Conservation (phyloP, 106 monocot genomes). For the Narthecium ossifragum region DNA sequence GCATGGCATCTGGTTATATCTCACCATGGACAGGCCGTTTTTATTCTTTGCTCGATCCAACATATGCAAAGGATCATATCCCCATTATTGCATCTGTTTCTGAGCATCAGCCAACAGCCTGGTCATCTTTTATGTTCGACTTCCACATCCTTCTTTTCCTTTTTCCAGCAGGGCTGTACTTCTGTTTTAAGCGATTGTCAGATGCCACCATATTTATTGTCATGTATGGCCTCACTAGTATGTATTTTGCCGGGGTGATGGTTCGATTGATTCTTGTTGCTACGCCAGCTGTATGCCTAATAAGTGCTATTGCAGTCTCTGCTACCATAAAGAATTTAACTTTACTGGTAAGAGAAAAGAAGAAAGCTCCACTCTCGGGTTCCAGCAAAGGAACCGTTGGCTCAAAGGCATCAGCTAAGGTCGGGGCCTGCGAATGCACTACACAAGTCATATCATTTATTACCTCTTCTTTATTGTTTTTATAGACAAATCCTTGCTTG, state of each 20-base stretch:
- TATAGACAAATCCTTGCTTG: background rate
- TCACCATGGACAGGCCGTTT: constrained; percentile 84
- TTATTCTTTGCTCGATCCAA: constrained; percentile 81
- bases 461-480: background rate
- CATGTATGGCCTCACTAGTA: constrained; percentile 83
- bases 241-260: constrained; percentile 91
- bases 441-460: background rate
- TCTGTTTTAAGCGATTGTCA: constrained; percentile 72
- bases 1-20: constrained; percentile 73
- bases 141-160: constrained; percentile 77
- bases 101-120: constrained; percentile 82
- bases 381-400: constrained; percentile 40
- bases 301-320: constrained; percentile 63
- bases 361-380: constrained; percentile 22
- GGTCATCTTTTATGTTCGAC: constrained; percentile 89
- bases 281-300: constrained; percentile 68
- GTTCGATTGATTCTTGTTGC: constrained; percentile 83
- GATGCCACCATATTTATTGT: constrained; percentile 80
- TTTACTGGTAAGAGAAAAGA: constrained; percentile 36
- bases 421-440: too few species aligned
- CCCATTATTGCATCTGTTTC: constrained; percentile 82
- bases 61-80: constrained; percentile 82
- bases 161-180: constrained; percentile 74
- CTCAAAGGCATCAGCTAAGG: constrained; percentile 66
- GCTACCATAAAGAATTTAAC: constrained; percentile 69